These are phyloP conservation scores for Eimeria maxima DNA, from an alignment of 169 alveolate species.

Conservation along the genomic window DNA sequence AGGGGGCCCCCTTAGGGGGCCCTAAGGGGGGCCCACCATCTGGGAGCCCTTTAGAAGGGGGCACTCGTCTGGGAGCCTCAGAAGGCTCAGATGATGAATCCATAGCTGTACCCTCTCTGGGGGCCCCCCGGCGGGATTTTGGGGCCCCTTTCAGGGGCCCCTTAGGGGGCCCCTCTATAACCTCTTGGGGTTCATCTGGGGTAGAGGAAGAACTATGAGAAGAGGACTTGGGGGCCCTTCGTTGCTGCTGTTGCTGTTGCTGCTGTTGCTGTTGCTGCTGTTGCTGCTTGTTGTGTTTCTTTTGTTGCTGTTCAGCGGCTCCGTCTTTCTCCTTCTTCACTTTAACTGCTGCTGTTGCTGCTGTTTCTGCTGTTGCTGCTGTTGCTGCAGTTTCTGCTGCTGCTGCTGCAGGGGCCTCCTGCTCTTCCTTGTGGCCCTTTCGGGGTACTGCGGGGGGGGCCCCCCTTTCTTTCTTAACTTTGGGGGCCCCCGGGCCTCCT, in stretches of 20 bases:
- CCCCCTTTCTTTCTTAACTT: not conserved
- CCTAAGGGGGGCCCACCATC: not conserved
- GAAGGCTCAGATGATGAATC: no score
- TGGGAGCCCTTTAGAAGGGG: slow-evolving; percentile 4
- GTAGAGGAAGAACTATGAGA: no score
- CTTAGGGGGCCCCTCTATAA: no score
- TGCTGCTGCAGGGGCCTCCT: not conserved
- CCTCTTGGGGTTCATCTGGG: no score
- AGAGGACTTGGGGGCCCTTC: no score
- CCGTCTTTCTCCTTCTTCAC: not conserved
- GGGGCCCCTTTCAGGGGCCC: not conserved
- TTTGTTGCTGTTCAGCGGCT: not conserved
- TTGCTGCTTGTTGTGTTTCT: not conserved
- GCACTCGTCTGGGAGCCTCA: no score
- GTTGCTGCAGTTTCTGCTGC: not conserved
- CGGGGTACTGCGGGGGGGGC: not conserved
- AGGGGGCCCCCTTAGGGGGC: not conserved
- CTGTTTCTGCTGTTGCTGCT: not conserved
- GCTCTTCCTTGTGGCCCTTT: no score
- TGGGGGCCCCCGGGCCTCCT: no score
- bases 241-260: no score
- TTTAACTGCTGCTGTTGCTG: no score
- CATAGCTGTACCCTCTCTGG: no score
- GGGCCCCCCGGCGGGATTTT: slow-evolving; percentile 14
- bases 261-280: not conserved